phyloP scores from a whole-genome alignment of 257 asterid genomes.

The Fraxinus anomala region DNA sequence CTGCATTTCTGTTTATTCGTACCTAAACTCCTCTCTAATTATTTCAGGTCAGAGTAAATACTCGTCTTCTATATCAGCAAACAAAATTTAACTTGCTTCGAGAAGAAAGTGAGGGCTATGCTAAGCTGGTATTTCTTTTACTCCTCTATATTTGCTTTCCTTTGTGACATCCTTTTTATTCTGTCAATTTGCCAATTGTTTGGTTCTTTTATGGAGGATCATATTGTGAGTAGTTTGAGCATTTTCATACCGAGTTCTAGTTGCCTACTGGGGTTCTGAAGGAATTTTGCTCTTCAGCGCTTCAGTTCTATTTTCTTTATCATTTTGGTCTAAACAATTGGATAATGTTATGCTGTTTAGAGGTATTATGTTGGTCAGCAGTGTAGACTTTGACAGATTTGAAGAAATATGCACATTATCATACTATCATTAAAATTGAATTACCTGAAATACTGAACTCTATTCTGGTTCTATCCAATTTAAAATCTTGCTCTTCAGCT shows the following conservation, averaged over 20 bases:
- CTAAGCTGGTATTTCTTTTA: conserved; percentile 73
- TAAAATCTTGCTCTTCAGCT: background rate
- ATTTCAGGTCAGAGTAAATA: conserved; percentile 94
- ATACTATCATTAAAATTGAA: background rate
- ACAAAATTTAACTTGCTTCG: conserved; percentile 96
- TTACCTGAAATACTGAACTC: background rate
- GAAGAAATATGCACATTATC: background rate
- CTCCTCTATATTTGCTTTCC: background rate
- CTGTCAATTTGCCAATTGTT: conserved; percentile 16
- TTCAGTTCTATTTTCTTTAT: conserved; percentile 16
- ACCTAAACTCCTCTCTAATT: conserved; percentile 26
- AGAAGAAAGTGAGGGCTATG: conserved; percentile 99
- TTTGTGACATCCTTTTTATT: conserved; percentile 18
- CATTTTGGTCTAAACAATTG: background rate
- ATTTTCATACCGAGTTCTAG: background rate
- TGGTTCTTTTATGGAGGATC: background rate
- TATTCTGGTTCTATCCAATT: background rate
- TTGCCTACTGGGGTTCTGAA: background rate
- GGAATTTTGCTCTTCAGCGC: background rate
- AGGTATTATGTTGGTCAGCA: background rate
- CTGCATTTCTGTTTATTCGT: conserved; percentile 19
- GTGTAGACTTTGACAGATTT: background rate
- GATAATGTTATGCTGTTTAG: background rate
- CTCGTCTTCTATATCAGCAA: conserved; percentile 99
- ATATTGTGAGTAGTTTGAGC: conserved; percentile 17